phyloP scores from a whole-genome alignment of 2,329 filamentous ascomycete genomes.

The Phyllosticta citrichinensis region DNA sequence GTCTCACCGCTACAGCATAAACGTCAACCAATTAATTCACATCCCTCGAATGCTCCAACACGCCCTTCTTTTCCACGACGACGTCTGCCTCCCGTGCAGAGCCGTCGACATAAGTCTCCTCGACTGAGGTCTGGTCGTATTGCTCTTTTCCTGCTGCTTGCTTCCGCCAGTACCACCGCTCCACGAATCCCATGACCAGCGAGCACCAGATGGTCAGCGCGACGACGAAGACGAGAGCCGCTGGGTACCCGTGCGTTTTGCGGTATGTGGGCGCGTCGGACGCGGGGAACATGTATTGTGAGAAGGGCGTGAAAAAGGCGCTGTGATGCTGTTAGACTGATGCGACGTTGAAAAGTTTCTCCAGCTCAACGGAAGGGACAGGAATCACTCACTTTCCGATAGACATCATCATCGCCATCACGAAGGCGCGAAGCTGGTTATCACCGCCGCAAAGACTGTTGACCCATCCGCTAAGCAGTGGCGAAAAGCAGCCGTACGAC shows the following conservation, averaged over 20 bases:
- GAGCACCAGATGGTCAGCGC: slow-evolving; percentile 11
- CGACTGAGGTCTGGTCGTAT: neutral
- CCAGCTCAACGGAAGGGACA: neutral
- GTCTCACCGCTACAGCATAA: too few species aligned
- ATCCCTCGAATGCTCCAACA: neutral
- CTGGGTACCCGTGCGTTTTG: slow-evolving; percentile 8
- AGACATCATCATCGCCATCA: slow-evolving; percentile 19
- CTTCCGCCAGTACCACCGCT: slow-evolving; percentile 2
- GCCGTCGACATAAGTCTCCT: neutral
- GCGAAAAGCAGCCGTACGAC: slow-evolving; percentile 34
- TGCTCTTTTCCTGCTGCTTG: neutral
- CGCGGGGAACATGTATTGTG: slow-evolving; percentile 12
- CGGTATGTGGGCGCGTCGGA: slow-evolving; percentile 9
- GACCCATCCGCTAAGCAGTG: slow-evolving; percentile 32
- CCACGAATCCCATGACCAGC: neutral
- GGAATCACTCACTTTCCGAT: slow-evolving; percentile 5
- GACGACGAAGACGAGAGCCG: slow-evolving; percentile 12
- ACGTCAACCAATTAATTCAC: neutral
- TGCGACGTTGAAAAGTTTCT: neutral
- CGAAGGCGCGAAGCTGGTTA: slow-evolving; percentile 34
- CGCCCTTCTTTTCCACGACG: neutral
- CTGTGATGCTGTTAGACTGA: neutral
- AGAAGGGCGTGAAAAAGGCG: slow-evolving; percentile 9
- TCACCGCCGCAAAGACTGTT: slow-evolving; percentile 34
- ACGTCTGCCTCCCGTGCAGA: neutral